Evolutionary conservation across 2,329 filamentous ascomycete species (phyloP).

Genomic region (Curvularia spicifera): DNA sequence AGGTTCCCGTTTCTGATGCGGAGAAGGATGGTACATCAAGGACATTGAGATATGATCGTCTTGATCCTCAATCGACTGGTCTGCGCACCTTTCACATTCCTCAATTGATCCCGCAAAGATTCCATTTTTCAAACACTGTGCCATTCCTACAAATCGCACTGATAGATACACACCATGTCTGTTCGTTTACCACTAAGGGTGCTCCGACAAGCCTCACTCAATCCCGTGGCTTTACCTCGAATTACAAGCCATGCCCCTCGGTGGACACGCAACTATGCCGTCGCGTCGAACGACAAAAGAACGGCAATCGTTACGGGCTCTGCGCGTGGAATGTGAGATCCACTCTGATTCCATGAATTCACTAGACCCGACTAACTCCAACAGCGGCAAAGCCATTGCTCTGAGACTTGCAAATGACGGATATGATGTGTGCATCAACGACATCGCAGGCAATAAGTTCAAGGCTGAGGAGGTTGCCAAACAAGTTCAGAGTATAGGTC

Average conservation of each 20-base stretch:
- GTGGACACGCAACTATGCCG: slow-evolving; percentile 37
- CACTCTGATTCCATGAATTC: background rate
- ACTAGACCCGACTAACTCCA: slow-evolving; percentile 7
- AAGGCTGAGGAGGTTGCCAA: slow-evolving; percentile 61
- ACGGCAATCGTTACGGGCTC: slow-evolving; percentile 51
- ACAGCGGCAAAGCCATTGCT: slow-evolving; percentile 67
- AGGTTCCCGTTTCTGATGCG: slow-evolving; percentile 14
- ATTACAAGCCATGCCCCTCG: slow-evolving; percentile 21
- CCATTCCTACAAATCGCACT: background rate
- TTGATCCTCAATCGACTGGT: background rate
- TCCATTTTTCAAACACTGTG: background rate
- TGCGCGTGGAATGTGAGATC: slow-evolving; percentile 46
- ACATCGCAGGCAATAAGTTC: slow-evolving; percentile 61
- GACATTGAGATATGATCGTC: slow-evolving; percentile 8
- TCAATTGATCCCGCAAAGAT: background rate
- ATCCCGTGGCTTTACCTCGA: slow-evolving; percentile 18
- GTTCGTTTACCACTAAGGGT: slow-evolving; percentile 29
- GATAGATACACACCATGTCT: slow-evolving; percentile 25
- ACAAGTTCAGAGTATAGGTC: slow-evolving; percentile 60
- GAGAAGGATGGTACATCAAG: slow-evolving; percentile 11
- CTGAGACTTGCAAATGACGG: slow-evolving; percentile 69
- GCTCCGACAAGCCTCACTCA: slow-evolving; percentile 30
- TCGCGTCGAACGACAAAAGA: slow-evolving; percentile 28
- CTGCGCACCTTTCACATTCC: background rate
- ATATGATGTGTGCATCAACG: slow-evolving; percentile 71